Base-by-base conservation (phyloP, 441 rosid species). In the Erodium texanum region DNA sequence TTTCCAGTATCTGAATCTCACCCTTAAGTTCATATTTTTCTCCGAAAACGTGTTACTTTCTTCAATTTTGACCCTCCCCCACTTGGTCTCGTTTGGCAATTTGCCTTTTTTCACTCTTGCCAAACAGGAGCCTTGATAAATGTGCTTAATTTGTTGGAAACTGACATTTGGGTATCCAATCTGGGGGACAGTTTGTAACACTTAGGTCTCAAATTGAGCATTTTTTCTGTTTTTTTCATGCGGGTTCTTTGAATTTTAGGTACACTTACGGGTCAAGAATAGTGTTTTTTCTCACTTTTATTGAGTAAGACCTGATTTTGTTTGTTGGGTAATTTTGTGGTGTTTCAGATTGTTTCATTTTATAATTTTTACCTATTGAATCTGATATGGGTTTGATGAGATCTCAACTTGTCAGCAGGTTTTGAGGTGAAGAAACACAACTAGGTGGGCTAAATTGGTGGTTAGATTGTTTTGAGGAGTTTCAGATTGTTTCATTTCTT, bases 371-470 rank as follows among this genome's bases (percentile, higher is more conserved):
- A 1, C 1, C 2, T 82, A 1, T 70, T 76, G 66, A 69, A 22
- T 52, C 22, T 15, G 59, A 15, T 8, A 11, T 52, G 59, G 18
- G 22, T 52, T 52, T 3, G 22, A 15, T 14, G 18, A 5, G 18
- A 15, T 74, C 72, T 76, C 73, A 73, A 78, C 78, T 75, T 71
- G 75, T 62, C 64, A 68, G 61, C 73, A 71, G 73, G 6, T 52
- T 52, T 15, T 52, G 18, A 15, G 59, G 22, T 18, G 22, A 15
- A 52, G 18, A 52, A 52, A 15, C 18, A 15, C 59, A 15, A 52
- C 11, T 18, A 2, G 59, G 59, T 15, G 11, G 11, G 22, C 3
- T 52, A 12, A 8, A 52, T 52, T 52, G 18, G 18, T 6, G 7
- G 7, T 52, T 15, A 9, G 18, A 5, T 15, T 29, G 16, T 24